Base-by-base conservation (phyloP, 345 rosid species). In the Trapa bicornis region DNA sequence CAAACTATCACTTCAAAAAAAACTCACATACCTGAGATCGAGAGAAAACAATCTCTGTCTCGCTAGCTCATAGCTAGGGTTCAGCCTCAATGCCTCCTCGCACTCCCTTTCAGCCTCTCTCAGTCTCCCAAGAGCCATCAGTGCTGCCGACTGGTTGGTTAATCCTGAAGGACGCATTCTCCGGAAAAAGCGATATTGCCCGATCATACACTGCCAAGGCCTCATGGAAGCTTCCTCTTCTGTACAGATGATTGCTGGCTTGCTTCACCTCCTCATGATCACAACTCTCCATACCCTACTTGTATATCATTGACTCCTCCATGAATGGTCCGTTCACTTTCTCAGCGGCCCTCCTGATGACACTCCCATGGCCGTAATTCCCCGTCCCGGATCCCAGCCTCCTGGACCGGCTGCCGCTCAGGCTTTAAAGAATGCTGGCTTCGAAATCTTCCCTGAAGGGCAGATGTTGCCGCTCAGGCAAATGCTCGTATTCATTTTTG, bases 281-380 rank as follows among this genome's bases (percentile, higher is more conserved):
- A 67, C 66, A 67, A 54, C 71, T 65, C 5, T 65, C 71, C 42
- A 47, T 58, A 7, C 50, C 67, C 53, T 68, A 65, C 67, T 58
- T 75, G 22, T 37, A 39, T 39, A 61, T 43, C 2, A 22, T 22
- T 22, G 65, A 50, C 32, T 61, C 68, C 45, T 66, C 71, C 2
- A 54, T 62, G 9, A 54, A 14, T 11, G 37, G 37, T 2, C 47
- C 65, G 1, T 36, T 52, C 29, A 47, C 43, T 41, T 17, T 36
- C 68, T 65, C 64, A 6, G 70, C 74, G 38, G 74, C 75, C 35
- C 90, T 76, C 0, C 92, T 83, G 67, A 93, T 80, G 47, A 91
- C 87, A 73, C 88, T 93, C 12, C 98, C 98, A 65, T 86, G 96
- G 6, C 98, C 98, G 69, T 93, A 93, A 70, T 91, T 83, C 13